These are phyloP conservation scores for Fomitopsis serialis DNA, from an alignment of 768 basidiomycete species.

Conservation along the genomic window DNA sequence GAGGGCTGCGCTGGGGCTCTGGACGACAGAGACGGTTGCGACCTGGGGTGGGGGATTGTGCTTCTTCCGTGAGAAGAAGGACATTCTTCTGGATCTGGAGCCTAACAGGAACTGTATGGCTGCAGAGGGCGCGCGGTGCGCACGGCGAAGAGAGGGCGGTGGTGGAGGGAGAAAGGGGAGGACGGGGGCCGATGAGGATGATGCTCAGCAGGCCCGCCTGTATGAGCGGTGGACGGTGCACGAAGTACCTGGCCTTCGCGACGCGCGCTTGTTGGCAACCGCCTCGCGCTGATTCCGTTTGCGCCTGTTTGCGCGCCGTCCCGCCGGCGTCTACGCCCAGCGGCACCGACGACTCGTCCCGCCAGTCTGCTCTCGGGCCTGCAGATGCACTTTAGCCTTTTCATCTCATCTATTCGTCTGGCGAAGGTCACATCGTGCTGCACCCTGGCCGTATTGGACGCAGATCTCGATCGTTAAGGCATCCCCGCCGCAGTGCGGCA, in stretches of 20 bases:
- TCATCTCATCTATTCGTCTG: no score
- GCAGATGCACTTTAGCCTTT: no score
- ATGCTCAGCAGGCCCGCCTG: constrained; percentile 17
- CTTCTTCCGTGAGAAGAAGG: constrained; percentile 92
- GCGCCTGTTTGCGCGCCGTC: constrained; percentile 1
- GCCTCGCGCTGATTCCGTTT: constrained; percentile 19
- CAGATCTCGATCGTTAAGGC: no score
- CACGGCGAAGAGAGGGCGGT: constrained; percentile 2
- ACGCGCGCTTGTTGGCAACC: constrained; percentile 14
- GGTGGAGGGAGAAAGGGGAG: neutral
- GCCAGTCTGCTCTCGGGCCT: neutral
- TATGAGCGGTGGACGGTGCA: constrained; percentile 9
- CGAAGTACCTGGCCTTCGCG: constrained; percentile 10
- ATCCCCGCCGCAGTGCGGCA: no score
- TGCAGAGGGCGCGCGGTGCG: constrained; percentile 20
- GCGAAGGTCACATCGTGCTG: no score
- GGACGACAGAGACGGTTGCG: constrained; percentile 46
- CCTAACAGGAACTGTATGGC: constrained; percentile 68
- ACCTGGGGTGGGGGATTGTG: constrained; percentile 33
- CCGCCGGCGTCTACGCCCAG: neutral
- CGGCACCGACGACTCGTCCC: neutral
- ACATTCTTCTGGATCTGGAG: constrained; percentile 71
- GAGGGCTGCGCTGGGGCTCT: constrained; percentile 64
- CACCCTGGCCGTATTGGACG: no score
- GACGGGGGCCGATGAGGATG: constrained; percentile 3